Conservation (phyloP, 257 asterid genomes). For the Solanum gracilifrons region DNA sequence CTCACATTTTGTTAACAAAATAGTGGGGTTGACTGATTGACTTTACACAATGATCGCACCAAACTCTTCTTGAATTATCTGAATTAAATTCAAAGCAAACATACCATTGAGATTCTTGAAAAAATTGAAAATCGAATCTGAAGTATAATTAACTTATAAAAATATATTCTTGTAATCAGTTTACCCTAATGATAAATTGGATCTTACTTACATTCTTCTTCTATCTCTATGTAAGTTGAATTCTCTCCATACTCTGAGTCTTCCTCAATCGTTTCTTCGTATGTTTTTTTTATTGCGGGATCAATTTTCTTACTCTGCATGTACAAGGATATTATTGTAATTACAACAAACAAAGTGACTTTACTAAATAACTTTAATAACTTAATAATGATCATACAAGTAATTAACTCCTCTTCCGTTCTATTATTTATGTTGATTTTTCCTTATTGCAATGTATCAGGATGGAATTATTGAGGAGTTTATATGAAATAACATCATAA, state of each 20-base stretch:
- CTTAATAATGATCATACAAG: neutral
- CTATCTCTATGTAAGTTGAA: neutral
- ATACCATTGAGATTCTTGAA: neutral
- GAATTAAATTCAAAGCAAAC: neutral
- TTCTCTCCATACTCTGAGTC: neutral
- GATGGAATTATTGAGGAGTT: neutral
- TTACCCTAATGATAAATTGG: neutral
- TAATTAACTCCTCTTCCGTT: neutral
- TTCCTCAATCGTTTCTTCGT: neutral
- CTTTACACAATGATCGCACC: neutral
- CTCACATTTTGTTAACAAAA: neutral
- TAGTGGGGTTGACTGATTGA: neutral
- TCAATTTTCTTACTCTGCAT: neutral
- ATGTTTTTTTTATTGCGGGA: neutral
- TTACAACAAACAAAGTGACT: neutral
- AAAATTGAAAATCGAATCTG: neutral
- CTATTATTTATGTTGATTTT: neutral
- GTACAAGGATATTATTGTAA: neutral
- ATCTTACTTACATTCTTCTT: neutral
- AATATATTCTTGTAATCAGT: neutral
- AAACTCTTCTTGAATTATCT: neutral
- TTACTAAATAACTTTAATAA: neutral
- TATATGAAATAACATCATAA: too few relatives aligned
- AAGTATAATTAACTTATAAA: neutral
- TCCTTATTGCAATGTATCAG: neutral